These are phyloP conservation scores for Eucalyptus polyanthemos DNA, from an alignment of 345 rosid genomes.

Conservation along the genomic window DNA sequence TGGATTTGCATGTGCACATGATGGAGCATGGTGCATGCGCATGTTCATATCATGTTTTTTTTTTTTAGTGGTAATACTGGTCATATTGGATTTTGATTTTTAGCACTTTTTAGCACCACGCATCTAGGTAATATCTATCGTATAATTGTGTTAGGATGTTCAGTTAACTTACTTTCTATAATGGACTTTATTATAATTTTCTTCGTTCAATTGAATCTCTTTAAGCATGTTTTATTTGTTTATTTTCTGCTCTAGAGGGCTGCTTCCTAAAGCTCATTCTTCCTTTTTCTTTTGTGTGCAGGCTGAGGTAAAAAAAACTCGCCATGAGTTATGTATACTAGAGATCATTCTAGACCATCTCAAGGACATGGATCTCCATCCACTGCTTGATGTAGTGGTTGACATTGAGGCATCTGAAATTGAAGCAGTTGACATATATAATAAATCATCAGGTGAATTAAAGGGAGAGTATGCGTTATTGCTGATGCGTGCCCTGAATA, in stretches of 20 bases:
- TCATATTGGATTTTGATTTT: neutral
- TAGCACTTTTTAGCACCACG: neutral
- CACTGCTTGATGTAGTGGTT: conserved; percentile 53
- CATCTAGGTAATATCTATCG: neutral
- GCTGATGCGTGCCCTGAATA: conserved; percentile 37
- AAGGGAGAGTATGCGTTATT: conserved; percentile 48
- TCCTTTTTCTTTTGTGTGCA: conserved; percentile 3
- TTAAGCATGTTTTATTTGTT: neutral
- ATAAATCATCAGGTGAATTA: conserved; percentile 39
- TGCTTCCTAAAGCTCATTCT: neutral
- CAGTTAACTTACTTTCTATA: neutral
- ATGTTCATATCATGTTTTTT: neutral
- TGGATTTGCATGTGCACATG: neutral
- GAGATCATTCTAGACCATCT: conserved; percentile 48
- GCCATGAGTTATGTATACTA: conserved; percentile 30
- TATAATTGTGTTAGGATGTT: neutral
- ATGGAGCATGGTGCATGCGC: neutral
- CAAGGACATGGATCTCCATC: conserved; percentile 52
- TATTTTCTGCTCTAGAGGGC: neutral
- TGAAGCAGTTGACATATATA: conserved; percentile 52
- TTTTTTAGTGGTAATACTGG: neutral
- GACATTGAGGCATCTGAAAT: conserved; percentile 53
- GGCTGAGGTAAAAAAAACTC: conserved; percentile 53
- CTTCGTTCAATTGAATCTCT: neutral
- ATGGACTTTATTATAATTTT: neutral